These are phyloP conservation scores for Clohesyomyces aquaticus DNA, from an alignment of 495 filamentous ascomycete species.

Conservation along the genomic window DNA sequence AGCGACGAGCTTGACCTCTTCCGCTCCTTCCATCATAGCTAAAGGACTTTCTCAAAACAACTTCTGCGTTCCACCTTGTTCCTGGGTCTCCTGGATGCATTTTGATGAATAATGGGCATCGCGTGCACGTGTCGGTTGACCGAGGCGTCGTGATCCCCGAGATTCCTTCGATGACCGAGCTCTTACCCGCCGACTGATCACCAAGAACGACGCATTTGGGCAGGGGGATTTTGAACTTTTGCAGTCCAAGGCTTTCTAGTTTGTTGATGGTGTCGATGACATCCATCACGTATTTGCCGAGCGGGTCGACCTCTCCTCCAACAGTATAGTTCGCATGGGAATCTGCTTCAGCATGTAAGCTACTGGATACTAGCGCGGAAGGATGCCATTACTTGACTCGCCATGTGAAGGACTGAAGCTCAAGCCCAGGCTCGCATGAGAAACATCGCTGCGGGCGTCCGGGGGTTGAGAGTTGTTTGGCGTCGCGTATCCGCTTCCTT, in stretches of 20 bases:
- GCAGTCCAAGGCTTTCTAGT: slow-evolving; percentile 42
- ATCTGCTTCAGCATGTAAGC: too few relatives aligned
- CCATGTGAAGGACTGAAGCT: slow-evolving; percentile 3
- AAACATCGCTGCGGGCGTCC: slow-evolving; percentile 1
- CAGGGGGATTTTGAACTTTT: slow-evolving; percentile 56
- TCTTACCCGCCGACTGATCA: slow-evolving; percentile 81
- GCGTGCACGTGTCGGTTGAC: slow-evolving; percentile 69
- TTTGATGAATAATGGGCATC: slow-evolving; percentile 80
- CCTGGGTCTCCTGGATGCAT: slow-evolving; percentile 52
- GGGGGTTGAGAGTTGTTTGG: neutral
- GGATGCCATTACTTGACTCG: too few relatives aligned
- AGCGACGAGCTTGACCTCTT: slow-evolving; percentile 35
- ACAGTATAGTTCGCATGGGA: neutral
- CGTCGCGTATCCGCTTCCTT: neutral
- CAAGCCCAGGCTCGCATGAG: neutral
- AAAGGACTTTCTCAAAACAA: slow-evolving; percentile 65
- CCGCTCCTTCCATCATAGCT: slow-evolving; percentile 20
- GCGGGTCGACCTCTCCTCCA: slow-evolving; percentile 4
- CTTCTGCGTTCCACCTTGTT: slow-evolving; percentile 64
- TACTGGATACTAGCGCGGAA: too few relatives aligned
- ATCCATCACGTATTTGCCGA: slow-evolving; percentile 34
- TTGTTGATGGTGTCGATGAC: slow-evolving; percentile 41
- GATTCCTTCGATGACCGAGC: slow-evolving; percentile 77
- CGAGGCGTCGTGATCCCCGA: slow-evolving; percentile 77
- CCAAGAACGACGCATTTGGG: slow-evolving; percentile 66